A percentile compares a stretch with the other conserved stretches of the same genome.
Evolutionary conservation across 2,329 filamentous ascomycete genomes (phyloP).

Genomic region (Thermoascus crustaceus): DNA sequence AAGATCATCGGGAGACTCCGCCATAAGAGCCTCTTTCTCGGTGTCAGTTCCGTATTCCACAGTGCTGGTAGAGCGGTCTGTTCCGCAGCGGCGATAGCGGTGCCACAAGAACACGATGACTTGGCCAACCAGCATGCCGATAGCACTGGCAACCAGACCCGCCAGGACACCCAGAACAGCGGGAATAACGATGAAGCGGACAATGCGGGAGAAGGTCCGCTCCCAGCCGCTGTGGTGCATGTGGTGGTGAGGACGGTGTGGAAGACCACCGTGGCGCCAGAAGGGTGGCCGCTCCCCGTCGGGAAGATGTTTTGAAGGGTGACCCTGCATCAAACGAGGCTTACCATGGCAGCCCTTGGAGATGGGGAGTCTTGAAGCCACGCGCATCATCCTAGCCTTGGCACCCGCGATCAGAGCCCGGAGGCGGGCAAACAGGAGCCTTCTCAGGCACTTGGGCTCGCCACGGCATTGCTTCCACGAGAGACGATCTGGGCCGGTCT

Average conservation of each 20-base stretch:
- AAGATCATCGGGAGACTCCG: constrained; percentile 21
- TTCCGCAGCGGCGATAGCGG: constrained; percentile 27
- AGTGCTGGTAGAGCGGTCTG: constrained; percentile 18
- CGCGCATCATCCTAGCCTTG: constrained; percentile 26
- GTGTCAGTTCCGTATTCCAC: constrained; percentile 28
- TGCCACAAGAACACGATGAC: constrained; percentile 38
- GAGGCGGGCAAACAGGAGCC: constrained; percentile 32
- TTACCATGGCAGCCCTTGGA: constrained; percentile 27
- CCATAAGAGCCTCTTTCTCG: constrained; percentile 38
- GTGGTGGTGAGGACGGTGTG: constrained; percentile 20
- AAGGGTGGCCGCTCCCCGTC: constrained; percentile 6
- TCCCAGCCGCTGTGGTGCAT: constrained; percentile 28
- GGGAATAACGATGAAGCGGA: constrained; percentile 39
- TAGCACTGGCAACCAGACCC: constrained; percentile 36
- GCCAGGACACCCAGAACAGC: constrained; percentile 39
- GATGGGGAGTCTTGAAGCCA: constrained; percentile 19
- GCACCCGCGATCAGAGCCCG: constrained; percentile 30
- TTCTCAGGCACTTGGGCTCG: constrained; percentile 30
- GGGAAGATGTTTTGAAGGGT: constrained; percentile 7
- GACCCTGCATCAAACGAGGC: constrained; percentile 2
- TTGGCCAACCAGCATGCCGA: constrained; percentile 43
- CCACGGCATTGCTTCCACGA: constrained; percentile 38
- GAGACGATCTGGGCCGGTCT: constrained; percentile 26
- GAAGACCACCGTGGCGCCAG: constrained; percentile 10
- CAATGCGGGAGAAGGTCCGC: constrained; percentile 30